Conservation (phyloP, 2,329 filamentous ascomycete species). For the Fusarium setosum region DNA sequence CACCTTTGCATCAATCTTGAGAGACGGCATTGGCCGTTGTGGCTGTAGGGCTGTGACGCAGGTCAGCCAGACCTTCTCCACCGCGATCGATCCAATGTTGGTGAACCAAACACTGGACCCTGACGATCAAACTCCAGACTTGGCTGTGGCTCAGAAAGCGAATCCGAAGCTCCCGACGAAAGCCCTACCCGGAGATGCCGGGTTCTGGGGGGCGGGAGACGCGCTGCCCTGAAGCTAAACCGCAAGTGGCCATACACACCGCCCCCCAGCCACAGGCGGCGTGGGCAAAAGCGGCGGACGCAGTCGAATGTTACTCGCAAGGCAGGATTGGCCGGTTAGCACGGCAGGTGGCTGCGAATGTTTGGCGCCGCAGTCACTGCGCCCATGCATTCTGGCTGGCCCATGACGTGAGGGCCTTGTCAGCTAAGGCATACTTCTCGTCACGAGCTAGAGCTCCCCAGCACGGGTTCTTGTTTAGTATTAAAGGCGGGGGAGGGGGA, state of each 20-base stretch:
- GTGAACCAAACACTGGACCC: slow-evolving; percentile 1
- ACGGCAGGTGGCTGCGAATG: slow-evolving; percentile 4
- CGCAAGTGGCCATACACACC: background rate
- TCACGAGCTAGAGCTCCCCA: slow-evolving; percentile 11
- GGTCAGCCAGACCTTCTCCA: background rate
- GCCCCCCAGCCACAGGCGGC: slow-evolving; percentile 19
- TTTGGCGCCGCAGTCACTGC: slow-evolving; percentile 31
- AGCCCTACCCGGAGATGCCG: background rate
- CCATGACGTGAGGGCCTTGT: slow-evolving; percentile 28
- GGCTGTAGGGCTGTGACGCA: background rate
- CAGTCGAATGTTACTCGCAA: slow-evolving; percentile 20
- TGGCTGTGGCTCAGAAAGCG: background rate
- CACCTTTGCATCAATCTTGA: background rate
- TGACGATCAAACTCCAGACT: slow-evolving; percentile 17
- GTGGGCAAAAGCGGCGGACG: background rate
- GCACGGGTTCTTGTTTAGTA: slow-evolving; percentile 2
- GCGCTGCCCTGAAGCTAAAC: slow-evolving; percentile 8
- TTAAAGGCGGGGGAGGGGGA: slow-evolving; percentile 35
- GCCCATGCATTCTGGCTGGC: slow-evolving; percentile 10
- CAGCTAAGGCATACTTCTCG: slow-evolving; percentile 36
- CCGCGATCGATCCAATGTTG: background rate
- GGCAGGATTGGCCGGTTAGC: slow-evolving; percentile 18
- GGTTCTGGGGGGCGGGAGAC: background rate
- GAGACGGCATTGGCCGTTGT: background rate
- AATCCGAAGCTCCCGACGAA: too few species aligned